Conservation (phyloP, 2,329 filamentous ascomycete genomes). For the Colletotrichum destructivum region DNA sequence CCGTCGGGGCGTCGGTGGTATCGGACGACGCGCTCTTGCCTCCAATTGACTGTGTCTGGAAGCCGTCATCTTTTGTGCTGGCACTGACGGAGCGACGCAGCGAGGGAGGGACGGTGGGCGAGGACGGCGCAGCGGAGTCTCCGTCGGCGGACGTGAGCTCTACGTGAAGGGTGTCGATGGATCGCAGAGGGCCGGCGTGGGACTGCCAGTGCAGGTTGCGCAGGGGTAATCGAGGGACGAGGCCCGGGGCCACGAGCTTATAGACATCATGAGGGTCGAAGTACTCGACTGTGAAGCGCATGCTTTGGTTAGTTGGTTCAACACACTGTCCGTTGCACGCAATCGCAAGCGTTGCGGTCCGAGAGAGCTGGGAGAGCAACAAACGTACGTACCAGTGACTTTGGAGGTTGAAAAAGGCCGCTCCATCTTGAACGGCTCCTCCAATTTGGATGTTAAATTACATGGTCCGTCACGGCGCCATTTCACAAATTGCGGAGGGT, state of each 20-base stretch:
- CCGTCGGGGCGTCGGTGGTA: conserved; percentile 50
- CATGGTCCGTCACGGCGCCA: conserved; percentile 27
- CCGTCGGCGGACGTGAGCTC: conserved; percentile 80
- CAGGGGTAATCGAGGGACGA: conserved; percentile 85
- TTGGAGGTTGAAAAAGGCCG: conserved; percentile 80
- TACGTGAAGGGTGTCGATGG: conserved; percentile 93
- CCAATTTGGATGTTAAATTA: conserved; percentile 30
- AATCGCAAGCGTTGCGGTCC: conserved; percentile 4
- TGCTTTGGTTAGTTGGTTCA: conserved; percentile 13
- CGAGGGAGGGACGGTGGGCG: conserved; percentile 46
- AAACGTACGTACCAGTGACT: conserved; percentile 74
- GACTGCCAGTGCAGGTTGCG: conserved; percentile 98
- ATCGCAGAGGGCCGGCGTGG: conserved; percentile 89
- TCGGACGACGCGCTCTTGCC: conserved; percentile 56
- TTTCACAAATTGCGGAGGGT: conserved; percentile 6
- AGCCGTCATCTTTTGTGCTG: conserved; percentile 69
- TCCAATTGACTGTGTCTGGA: conserved; percentile 70
- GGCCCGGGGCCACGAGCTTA: conserved; percentile 82
- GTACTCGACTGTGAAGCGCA: conserved; percentile 82
- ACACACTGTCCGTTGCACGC: conserved; percentile 14
- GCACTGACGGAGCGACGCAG: conserved; percentile 51
- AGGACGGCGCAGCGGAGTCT: conserved; percentile 54
- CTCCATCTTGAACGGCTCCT: conserved; percentile 68
- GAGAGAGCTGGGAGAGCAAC: too few species aligned
- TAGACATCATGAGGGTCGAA: conserved; percentile 94